Evolutionary conservation across 1,139 yeast genomes (phyloP), one percentile per base, ranked within the genome.

Genomic region (Wickerhamomyces sp.): DNA sequence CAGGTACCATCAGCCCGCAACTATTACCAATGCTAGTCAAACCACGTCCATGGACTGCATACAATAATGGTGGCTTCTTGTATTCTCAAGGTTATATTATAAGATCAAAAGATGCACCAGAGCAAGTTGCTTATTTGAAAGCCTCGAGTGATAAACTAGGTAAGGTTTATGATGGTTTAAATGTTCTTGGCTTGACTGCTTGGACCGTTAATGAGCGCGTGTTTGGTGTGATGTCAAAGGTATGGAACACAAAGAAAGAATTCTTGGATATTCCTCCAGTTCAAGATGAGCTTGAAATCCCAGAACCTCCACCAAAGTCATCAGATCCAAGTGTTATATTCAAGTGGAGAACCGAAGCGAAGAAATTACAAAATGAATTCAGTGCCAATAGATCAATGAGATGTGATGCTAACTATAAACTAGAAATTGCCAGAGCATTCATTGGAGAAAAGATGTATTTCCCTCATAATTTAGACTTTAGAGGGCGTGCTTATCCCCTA

Each of bases 401-500:
- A 65, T 93, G 99, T 69, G 98, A 91, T 64, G 75, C 88, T 53
- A 93, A 93, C 63, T 93, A 94, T 65, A 91, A 89, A 63, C 70
- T 93, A 45, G 99, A 93, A 64, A 90, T 93, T 62, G 98, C 99
- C 0, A 77, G 99, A 55, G 97, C 96, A 0, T 89, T 84, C 57
- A 69, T 84, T 36, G 94, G 94, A 26, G 99, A 93, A 64, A 84
- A 87, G 60, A 81, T 93, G 60, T 91, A 81, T 63, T 88, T 91
- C 70, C 98, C 99, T 7, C 97, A 93, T 63, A 90, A 90, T 58
- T 72, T 93, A 45, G 99, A 93, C 65, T 91, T 91, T 63, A 76
- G 99, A 65, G 99, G 99, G 7, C 81, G 99, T 59, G 96, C 98
- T 1, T 93, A 93, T 61, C 98, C 99, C 6, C 69, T 93, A 40